phyloP scores from a whole-genome alignment of 1,284 basidiomycete genomes.

The Earliella scabrosa region DNA sequence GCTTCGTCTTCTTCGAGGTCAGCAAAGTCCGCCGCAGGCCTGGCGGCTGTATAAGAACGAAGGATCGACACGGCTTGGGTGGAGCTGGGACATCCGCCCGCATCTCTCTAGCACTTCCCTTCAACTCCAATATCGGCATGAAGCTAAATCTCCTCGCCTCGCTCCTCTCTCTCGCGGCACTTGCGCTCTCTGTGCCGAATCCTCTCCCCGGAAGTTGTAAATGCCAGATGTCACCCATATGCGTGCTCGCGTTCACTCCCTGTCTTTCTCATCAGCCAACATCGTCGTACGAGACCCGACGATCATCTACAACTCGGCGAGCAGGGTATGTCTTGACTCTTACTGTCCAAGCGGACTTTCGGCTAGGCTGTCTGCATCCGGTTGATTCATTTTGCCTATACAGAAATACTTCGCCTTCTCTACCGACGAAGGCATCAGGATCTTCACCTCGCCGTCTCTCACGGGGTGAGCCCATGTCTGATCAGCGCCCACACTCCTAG shows the following conservation, averaged over 20 bases:
- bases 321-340: neutral
- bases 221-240: too few species aligned
- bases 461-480: neutral
- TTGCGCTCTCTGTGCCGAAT: neutral
- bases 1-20: too few species aligned
- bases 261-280: neutral
- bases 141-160: neutral
- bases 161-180: neutral
- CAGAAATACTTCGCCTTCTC: constrained; percentile 16
- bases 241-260: too few species aligned
- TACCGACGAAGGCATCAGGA: constrained; percentile 1
- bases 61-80: too few species aligned
- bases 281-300: constrained; percentile 9
- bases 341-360: too few species aligned
- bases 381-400: neutral
- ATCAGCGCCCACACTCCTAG: neutral
- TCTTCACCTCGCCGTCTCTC: constrained; percentile 3
- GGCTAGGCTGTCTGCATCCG: too few species aligned
- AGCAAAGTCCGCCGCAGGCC: too few species aligned
- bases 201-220: constrained; percentile 5
- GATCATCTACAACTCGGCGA: constrained; percentile 7
- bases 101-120: too few species aligned
- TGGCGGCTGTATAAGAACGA: too few species aligned
- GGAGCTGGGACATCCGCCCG: too few species aligned
- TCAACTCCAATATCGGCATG: too few species aligned